Conservation (phyloP, 495 filamentous ascomycete species). For the Evernia prunastri region DNA sequence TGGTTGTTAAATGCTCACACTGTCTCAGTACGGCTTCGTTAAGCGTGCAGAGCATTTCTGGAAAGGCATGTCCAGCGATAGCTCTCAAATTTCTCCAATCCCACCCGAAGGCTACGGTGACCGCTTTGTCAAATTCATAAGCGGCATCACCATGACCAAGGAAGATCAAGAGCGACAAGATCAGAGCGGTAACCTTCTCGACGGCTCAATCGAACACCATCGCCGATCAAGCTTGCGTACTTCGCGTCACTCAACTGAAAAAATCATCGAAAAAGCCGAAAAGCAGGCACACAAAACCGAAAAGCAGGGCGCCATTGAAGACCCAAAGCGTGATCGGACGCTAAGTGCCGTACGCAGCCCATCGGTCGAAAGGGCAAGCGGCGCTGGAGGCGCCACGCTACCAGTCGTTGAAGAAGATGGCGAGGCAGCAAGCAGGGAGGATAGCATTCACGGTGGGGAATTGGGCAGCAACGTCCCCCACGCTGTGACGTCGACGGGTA, state of each 20-base stretch:
- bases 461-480: constrained; percentile 24
- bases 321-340: constrained; percentile 44
- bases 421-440: constrained; percentile 60
- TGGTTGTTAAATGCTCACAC: background rate
- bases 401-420: constrained; percentile 89
- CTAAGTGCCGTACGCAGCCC: constrained; percentile 48
- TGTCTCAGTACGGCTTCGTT: constrained; percentile 71
- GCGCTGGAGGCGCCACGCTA: constrained; percentile 58
- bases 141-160: constrained; percentile 76
- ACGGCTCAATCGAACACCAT: constrained; percentile 31
- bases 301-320: constrained; percentile 46
- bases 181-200: constrained; percentile 42
- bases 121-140: constrained; percentile 89
- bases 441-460: constrained; percentile 22
- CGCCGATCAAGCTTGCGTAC: constrained; percentile 20
- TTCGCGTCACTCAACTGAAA: constrained; percentile 41
- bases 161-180: constrained; percentile 69
- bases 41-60: constrained; percentile 89
- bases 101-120: constrained; percentile 88
- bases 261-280: constrained; percentile 47
- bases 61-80: constrained; percentile 79
- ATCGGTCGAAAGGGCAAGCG: constrained; percentile 47
- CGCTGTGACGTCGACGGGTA: constrained; percentile 38
- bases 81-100: constrained; percentile 85
- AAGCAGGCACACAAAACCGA: constrained; percentile 38